phyloP scores from a whole-genome alignment of 192 early-diverging fungal species.

The Backusella macrospora region DNA sequence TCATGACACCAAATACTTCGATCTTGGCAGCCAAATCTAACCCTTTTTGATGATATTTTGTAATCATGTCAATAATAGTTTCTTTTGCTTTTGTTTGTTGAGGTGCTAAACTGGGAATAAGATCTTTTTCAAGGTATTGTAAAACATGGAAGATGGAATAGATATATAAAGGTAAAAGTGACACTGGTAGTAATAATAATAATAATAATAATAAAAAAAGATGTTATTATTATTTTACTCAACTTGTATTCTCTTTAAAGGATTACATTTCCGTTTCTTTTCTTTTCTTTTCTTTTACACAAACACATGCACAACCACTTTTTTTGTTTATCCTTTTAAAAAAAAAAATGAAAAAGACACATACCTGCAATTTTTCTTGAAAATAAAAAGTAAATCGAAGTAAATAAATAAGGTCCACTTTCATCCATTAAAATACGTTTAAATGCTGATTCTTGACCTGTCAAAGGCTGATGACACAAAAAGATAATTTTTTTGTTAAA shows the following conservation, averaged over 20 bases:
- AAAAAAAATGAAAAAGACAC: no score
- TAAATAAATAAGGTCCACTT: conserved; percentile 29
- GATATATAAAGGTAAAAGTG: conserved; percentile 29
- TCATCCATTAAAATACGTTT: conserved; percentile 37
- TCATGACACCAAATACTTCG: conserved; percentile 75
- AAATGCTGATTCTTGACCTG: not conserved
- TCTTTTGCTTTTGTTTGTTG: conserved; percentile 44
- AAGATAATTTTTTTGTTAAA: not conserved
- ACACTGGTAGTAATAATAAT: conserved; percentile 9
- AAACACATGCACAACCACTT: not conserved
- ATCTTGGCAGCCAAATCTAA: conserved; percentile 63
- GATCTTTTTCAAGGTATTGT: conserved; percentile 16
- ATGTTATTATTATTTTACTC: not conserved
- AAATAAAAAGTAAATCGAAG: conserved; percentile 36
- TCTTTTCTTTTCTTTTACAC: no score
- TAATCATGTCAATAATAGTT: conserved; percentile 48
- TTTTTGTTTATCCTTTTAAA: no score
- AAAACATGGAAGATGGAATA: conserved; percentile 37
- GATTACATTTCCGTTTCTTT: not conserved
- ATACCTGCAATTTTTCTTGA: conserved; percentile 33
- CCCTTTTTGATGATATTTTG: conserved; percentile 60
- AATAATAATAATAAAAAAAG: not conserved
- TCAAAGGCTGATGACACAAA: not conserved
- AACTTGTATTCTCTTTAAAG: no score
- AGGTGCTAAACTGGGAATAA: conserved; percentile 30